Evolutionary conservation across 352 stramenopile genomes (phyloP), one percentile per base, ranked within the genome.

Genomic region (Phytophthora fragariae): DNA sequence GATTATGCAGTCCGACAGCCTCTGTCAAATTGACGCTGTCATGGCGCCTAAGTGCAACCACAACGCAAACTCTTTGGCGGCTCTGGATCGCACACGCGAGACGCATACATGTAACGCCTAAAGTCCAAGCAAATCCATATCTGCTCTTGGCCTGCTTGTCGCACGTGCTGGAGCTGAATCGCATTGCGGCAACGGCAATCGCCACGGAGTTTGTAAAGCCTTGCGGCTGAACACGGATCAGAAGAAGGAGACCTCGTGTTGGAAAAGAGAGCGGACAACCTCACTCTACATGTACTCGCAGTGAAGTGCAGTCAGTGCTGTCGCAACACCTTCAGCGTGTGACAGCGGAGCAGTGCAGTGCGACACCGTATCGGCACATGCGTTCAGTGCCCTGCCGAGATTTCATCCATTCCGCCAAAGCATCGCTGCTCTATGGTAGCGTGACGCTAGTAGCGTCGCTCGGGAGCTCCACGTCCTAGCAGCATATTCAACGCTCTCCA

Each of bases 21-120:
- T 33, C 24, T 24, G 15, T 57, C 24, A 76, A 8, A 19, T 12
- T 76, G 68, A 75, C 31, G 67, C 56, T 68, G 49, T 11, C 62
- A 24, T 9, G 33, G 6, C 6, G 5, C 46, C 44, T 33, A 70
- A 61, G 61, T 62, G 62, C 61, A 73, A 68, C 66, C 58, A 73
- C 59, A 11, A 47, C 3, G 35, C 57, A 67, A 57, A 19, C 65
- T 46, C 49, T 31, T 68, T 9, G 41, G 49, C 53, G 17, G 19
- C 31, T 74, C 29, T 55, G 27, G 35, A 71, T 60, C 53, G 39
- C 47, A 65, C 17, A 52, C 17, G 35, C 24, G 21, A 24, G 9
- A 14, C 33, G 33, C 47, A 44, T 60, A 47, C 24, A 27, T 27
- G 24, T 27, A 27, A 65, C 39, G 24, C 29, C 37, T 8, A 52